A percentile compares a stretch with the other conserved stretches of the same genome.
Conservation (phyloP, 192 early-diverging fungal genomes). For the Umbelopsis sp. region DNA sequence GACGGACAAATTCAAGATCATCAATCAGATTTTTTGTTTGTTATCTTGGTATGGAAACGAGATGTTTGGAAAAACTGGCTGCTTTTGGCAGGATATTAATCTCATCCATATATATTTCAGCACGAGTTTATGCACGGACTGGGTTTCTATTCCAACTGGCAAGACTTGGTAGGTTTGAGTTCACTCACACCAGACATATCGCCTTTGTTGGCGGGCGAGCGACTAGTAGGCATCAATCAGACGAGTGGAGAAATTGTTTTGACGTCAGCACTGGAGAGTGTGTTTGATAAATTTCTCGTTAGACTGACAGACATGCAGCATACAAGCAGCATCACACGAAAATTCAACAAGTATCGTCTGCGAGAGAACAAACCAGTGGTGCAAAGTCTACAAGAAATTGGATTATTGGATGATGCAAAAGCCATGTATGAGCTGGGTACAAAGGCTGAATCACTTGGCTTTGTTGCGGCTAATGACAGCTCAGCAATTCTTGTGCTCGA, state of each 20-base stretch:
- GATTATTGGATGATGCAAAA: not conserved
- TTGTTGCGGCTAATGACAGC: not conserved
- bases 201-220: slow-evolving; percentile 17
- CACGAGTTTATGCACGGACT: slow-evolving; percentile 49
- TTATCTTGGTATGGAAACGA: slow-evolving; percentile 27
- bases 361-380: not conserved
- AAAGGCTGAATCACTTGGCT: not conserved
- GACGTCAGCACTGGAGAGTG: slow-evolving; percentile 28
- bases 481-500: slow-evolving; percentile 29
- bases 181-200: slow-evolving; percentile 32
- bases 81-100: not conserved
- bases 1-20: slow-evolving; percentile 20
- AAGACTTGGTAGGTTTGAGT: slow-evolving; percentile 11
- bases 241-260: not conserved
- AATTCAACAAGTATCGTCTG: not conserved
- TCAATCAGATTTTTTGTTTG: slow-evolving; percentile 47
- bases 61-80: not conserved
- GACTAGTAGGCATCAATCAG: slow-evolving; percentile 7
- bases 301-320: not conserved
- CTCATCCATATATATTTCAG: not conserved
- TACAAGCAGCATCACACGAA: not conserved
- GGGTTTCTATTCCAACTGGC: slow-evolving; percentile 41
- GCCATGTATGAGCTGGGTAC: not conserved
- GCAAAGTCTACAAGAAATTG: not conserved
- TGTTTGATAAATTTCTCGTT: slow-evolving; percentile 36